A percentile compares a stretch with the other conserved stretches of the same genome.
Evolutionary conservation across 2,329 filamentous ascomycete genomes (phyloP).

Genomic region (Aspergillus calidoustus): DNA sequence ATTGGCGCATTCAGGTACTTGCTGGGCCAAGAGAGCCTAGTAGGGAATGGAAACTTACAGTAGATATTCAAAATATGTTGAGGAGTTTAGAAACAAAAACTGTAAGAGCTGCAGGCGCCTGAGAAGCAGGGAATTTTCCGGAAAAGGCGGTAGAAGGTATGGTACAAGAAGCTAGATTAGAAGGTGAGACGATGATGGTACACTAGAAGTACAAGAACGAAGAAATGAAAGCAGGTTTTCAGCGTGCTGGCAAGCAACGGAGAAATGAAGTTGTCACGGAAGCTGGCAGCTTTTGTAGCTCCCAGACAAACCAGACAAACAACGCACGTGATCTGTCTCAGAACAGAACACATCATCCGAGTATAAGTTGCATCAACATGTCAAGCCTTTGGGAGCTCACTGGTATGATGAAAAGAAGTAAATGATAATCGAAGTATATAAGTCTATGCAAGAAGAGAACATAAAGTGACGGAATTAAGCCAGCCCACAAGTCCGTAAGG

Average conservation of each 20-base stretch:
- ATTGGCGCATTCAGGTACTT: neutral
- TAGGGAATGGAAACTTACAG: slow-evolving; percentile 5
- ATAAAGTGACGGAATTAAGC: slow-evolving; percentile 4
- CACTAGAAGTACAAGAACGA: slow-evolving; percentile 14
- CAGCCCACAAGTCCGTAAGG: slow-evolving; percentile 10
- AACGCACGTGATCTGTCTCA: slow-evolving; percentile 9
- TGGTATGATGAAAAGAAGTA: neutral
- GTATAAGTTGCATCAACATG: too few relatives aligned
- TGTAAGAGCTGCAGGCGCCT: neutral
- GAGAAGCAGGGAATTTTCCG: slow-evolving; percentile 17
- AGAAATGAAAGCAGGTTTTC: slow-evolving; percentile 1
- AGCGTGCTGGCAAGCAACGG: slow-evolving; percentile 1
- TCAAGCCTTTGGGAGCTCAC: neutral
- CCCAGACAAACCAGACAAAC: neutral
- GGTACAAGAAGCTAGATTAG: slow-evolving; percentile 17
- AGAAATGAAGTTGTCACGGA: neutral
- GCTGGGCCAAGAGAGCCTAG: neutral
- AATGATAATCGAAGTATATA: slow-evolving; percentile 14
- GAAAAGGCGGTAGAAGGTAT: slow-evolving; percentile 14
- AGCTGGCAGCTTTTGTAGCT: slow-evolving; percentile 15
- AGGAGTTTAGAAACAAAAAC: neutral
- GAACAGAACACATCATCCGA: too few relatives aligned
- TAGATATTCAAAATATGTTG: neutral
- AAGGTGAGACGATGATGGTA: slow-evolving; percentile 11
- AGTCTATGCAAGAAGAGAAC: slow-evolving; percentile 18